A percentile compares a stretch with the other conserved stretches of the same genome.
Conservation (phyloP, 768 basidiomycete genomes). For the Suillus paluster region DNA sequence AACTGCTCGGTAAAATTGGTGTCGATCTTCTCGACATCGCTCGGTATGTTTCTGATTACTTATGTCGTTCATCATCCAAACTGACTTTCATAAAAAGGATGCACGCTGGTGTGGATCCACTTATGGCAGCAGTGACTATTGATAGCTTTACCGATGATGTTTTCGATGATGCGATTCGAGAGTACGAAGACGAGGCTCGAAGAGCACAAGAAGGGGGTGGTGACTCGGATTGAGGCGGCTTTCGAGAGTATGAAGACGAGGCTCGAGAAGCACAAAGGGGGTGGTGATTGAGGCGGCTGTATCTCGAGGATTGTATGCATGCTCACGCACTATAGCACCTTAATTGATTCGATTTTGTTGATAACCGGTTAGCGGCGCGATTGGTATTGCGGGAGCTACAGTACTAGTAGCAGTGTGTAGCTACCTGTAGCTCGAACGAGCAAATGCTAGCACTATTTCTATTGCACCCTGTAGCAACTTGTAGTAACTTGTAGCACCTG, state of each 20-base stretch:
- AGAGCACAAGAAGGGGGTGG: background rate
- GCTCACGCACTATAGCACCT: background rate
- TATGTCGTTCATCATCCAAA: constrained; percentile 1
- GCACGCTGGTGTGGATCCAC: constrained; percentile 8
- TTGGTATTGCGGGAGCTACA: background rate
- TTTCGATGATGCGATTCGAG: constrained; percentile 6
- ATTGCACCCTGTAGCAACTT: no score
- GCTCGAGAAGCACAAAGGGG: constrained; percentile 3
- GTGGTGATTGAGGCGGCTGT: background rate
- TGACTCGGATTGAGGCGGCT: background rate
- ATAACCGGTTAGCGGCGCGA: background rate
- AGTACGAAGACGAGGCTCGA: constrained; percentile 6
- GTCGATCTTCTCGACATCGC: background rate
- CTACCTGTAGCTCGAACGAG: no score
- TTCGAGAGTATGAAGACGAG: constrained; percentile 7
- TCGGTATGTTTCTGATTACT: background rate
- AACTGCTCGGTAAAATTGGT: constrained; percentile 8
- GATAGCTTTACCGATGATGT: background rate
- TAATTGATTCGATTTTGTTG: background rate
- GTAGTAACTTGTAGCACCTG: background rate
- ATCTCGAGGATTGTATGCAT: background rate
- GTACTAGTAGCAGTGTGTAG: no score
- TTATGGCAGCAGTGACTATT: background rate
- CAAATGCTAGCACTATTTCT: no score
- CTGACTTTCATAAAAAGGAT: constrained; percentile 9